Evolutionary conservation across 768 basidiomycete species (phyloP), one percentile per base, ranked within the genome.

Genomic region (Collybiopsis confluens): DNA sequence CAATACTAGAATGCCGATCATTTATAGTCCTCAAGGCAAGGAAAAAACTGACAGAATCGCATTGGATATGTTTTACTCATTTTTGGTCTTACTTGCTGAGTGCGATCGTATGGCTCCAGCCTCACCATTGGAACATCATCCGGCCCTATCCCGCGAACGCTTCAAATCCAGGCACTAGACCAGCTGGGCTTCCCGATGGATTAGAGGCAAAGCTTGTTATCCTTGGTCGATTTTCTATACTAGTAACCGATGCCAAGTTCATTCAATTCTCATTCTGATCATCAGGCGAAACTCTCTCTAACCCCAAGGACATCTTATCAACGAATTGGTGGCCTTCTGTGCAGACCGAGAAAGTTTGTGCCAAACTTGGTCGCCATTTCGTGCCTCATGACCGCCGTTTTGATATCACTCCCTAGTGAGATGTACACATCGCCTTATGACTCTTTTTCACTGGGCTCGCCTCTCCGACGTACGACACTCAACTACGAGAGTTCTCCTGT

Each of bases 401-500:
- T 65, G 36, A 40, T 77, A 15, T 63, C 68, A 0, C 59, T 77
- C 2, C 64, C 75, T 3, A 61, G 68, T 3, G 70, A 71, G 54
- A 67, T 78, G 35, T 47, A 35, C 45, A 47, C 45, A 11, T 18
- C 45, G 30, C 45, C 30, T 10, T 27, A 47, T 18, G 30, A 20
- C 20, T 18, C 30, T 13, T 33, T 13, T 33, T 33, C 30, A 5
- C 13, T 13, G 30, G 13, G 30, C 7, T 30, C 45, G 20, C 20
- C 10, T 11, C 33, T 47, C 10, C 61, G 61, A 1, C 67, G 75
- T 2, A 52, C 70, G 4, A 65, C 76, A 10, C 59, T 78, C 16
- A 62, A 64, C 10, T 73, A 74, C 53, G 59, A 65, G 20, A 65
- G 64, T 8, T 69, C 69, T 1, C 75, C 75, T 15, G 74, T 80